A percentile compares a stretch with the other conserved stretches of the same genome.
These are phyloP conservation scores for Naganishia vishniacii DNA, from an alignment of 768 basidiomycete species.

Conservation along the genomic window DNA sequence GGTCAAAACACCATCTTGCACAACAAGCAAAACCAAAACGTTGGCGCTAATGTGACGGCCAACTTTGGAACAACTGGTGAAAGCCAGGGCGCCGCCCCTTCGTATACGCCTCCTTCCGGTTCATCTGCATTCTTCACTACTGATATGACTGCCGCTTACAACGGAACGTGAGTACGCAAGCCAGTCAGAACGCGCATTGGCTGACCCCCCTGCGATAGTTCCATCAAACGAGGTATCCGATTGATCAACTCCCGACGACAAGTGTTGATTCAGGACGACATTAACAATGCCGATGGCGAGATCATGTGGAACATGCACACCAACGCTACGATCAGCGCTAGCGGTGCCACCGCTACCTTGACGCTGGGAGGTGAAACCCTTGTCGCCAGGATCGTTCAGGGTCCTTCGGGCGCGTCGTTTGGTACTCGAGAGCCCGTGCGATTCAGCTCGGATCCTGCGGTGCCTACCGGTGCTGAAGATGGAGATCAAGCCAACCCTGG, in stretches of 20 bases:
- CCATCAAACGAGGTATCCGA: constrained; percentile 78
- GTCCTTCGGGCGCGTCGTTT: constrained; percentile 64
- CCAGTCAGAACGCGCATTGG: constrained; percentile 30
- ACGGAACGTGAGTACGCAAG: constrained; percentile 28
- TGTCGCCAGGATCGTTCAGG: constrained; percentile 62
- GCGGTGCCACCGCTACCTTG: constrained; percentile 64
- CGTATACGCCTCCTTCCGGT: constrained; percentile 57
- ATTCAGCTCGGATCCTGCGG: constrained; percentile 59
- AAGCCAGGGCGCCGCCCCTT: constrained; percentile 77
- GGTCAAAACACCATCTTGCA: constrained; percentile 93
- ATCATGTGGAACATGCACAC: constrained; percentile 89
- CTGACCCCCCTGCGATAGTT: constrained; percentile 46
- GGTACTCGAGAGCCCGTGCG: constrained; percentile 57
- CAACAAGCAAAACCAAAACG: constrained; percentile 70
- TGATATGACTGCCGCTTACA: constrained; percentile 67
- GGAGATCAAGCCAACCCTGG: constrained; percentile 65
- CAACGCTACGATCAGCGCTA: constrained; percentile 68
- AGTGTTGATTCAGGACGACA: constrained; percentile 89
- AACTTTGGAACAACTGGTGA: constrained; percentile 58
- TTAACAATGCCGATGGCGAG: constrained; percentile 54
- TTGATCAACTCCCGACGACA: constrained; percentile 75
- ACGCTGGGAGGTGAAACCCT: constrained; percentile 64
- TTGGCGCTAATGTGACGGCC: constrained; percentile 57
- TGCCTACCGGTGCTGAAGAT: constrained; percentile 55
- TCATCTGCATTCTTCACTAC: constrained; percentile 79